Base-by-base conservation (phyloP, 305 asterid genomes). In the Caryopteris hybrid region DNA sequence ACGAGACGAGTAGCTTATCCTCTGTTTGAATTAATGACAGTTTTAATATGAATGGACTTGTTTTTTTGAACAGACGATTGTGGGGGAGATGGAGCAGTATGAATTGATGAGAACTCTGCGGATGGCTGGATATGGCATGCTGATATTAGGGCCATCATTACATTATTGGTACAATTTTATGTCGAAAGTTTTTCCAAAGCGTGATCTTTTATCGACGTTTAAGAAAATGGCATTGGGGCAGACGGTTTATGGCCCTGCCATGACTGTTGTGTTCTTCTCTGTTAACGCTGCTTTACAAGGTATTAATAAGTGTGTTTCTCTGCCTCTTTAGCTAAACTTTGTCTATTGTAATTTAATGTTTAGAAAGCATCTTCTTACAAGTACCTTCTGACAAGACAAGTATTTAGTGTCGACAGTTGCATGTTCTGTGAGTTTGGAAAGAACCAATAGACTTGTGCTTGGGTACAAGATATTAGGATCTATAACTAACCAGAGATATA, bases 51-150 rank as follows among this genome's bases (percentile, higher is more conserved):
- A n/a, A n/a, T n/a, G n/a, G n/a, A n/a, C n/a, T n/a, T n/a, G n/a
- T 18, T 31, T 39, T 27, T 64, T 36, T 46, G 38, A 65, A 57
- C 81, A 91, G 99, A 81, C 76, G 41, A 75, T 91, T 63, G 81
- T 75, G 45, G 81, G 74, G 66, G 78, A 78, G 79, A 69, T 75
- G n/a, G 85, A 80, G 69, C 64, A 78, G 43, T 95, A 84, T 78
- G 89, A 90, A 79, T 34, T 78, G 36, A 60, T 70, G 57, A 81
- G 99, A 68, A 91, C 96, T 50, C 43, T 85, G 16, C 83, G 98
- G 47, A 87, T 89, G 98, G 92, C 96, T 31, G 96, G 98, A 17
- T 95, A 85, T 51, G 99, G 99, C 16, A 55, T 88, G 85, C n/a
- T 95, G n/a, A 78, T 95, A 53, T 48, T 95, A 54, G 99, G 99